A percentile compares a stretch with the other conserved stretches of the same genome.
phyloP scores from a whole-genome alignment of 257 asterid species.

The Osmanthus fragrans region DNA sequence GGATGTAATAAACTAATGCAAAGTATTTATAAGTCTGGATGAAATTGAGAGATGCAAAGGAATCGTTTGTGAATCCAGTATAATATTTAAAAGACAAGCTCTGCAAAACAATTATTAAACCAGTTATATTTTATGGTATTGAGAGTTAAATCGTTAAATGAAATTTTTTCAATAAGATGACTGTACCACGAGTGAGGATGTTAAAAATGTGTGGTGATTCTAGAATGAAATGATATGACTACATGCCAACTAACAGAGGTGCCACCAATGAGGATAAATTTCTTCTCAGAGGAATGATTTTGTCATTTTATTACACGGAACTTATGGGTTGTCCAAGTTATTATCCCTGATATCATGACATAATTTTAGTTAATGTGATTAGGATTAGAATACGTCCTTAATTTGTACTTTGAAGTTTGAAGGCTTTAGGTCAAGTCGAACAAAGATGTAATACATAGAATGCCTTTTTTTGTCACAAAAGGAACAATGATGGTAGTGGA shows the following conservation, averaged over 20 bases:
- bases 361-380: background rate
- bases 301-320: background rate
- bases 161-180: background rate
- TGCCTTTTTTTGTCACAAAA: background rate
- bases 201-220: background rate
- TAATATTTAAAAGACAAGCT: too few species aligned
- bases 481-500: background rate
- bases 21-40: background rate
- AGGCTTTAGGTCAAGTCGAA: background rate
- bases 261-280: background rate
- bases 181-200: background rate
- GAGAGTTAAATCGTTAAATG: background rate
- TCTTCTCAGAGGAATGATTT: background rate
- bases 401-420: background rate
- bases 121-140: background rate
- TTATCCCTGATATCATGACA: background rate
- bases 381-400: background rate
- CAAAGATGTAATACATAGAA: background rate
- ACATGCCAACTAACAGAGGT: background rate
- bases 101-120: background rate
- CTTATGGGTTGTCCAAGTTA: background rate
- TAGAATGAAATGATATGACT: background rate
- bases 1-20: background rate
- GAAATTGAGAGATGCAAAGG: background rate
- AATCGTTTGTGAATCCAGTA: background rate